Percentiles rank a stretch among this genome's conserved stretches.
Conservation (phyloP, 1,284 basidiomycete genomes). For the Malassezia brasiliensis region DNA sequence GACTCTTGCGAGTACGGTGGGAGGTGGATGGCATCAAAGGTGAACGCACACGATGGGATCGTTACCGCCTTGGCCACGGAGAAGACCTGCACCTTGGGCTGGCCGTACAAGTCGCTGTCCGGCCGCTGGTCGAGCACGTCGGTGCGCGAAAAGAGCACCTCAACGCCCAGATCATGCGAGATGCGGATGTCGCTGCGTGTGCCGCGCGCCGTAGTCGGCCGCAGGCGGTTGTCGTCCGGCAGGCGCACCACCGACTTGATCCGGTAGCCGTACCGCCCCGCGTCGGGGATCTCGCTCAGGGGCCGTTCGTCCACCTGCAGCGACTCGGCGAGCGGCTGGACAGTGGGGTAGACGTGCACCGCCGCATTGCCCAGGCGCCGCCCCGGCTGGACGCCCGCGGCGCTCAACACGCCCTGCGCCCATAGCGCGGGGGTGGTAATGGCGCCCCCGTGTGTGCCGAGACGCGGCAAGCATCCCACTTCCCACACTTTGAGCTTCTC, state of each 20-base stretch:
- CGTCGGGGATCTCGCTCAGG: background rate
- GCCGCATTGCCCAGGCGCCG: constrained; percentile 9
- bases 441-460: background rate
- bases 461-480: constrained; percentile 33
- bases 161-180: constrained; percentile 41
- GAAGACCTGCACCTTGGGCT: constrained; percentile 46
- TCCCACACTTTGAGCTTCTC: constrained; percentile 46
- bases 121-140: constrained; percentile 34
- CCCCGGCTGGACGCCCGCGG: constrained; percentile 6
- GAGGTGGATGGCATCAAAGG: constrained; percentile 42
- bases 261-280: constrained; percentile 26
- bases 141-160: constrained; percentile 42
- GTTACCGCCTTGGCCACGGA: constrained; percentile 36
- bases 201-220: constrained; percentile 41
- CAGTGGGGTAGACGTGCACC: background rate
- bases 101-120: constrained; percentile 33
- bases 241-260: constrained; percentile 39
- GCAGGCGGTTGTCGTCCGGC: constrained; percentile 38
- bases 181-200: constrained; percentile 40
- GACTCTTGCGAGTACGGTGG: constrained; percentile 43
- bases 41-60: constrained; percentile 40
- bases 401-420: constrained; percentile 7
- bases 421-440: background rate
- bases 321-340: constrained; percentile 1
- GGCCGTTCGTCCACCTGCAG: background rate